Evolutionary conservation across 176 grass and related monocot genomes (phyloP).

Genomic region (Metroxylon sagu): DNA sequence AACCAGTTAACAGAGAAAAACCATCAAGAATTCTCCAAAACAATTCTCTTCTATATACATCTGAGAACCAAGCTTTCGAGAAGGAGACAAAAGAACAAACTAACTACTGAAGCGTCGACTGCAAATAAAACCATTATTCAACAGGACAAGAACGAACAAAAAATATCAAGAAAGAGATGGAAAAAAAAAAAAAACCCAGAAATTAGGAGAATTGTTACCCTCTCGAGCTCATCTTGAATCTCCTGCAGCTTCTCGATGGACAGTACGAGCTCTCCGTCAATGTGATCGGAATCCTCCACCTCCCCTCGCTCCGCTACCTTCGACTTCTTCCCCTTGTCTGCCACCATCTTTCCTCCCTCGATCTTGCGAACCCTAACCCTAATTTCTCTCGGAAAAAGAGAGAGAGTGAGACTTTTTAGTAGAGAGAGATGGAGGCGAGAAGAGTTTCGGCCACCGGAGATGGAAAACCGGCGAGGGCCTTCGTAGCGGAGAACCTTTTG

Average conservation of each 20-base stretch:
- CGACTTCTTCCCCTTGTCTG: slow-evolving; percentile 27
- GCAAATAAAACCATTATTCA: no score
- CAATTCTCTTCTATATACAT: no score
- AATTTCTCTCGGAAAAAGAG: neutral
- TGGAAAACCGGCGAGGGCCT: no score
- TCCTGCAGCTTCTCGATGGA: slow-evolving; percentile 28
- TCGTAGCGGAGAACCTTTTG: neutral
- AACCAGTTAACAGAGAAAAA: no score
- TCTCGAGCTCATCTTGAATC: slow-evolving; percentile 31
- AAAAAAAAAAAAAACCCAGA: no score
- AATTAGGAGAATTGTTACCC: neutral
- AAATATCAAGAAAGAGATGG: no score
- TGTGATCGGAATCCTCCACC: slow-evolving; percentile 6
- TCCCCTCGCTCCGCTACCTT: slow-evolving; percentile 15
- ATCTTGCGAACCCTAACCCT: neutral
- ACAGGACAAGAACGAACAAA: no score
- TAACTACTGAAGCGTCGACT: no score
- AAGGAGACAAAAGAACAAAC: no score
- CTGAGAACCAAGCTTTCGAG: no score
- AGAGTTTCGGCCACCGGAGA: no score
- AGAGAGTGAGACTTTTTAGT: neutral
- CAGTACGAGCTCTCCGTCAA: slow-evolving; percentile 24
- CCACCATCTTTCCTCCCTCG: neutral
- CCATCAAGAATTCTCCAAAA: no score
- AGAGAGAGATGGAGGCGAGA: neutral